Conservation (phyloP, 495 filamentous ascomycete species). For the Glonium stellatum region DNA sequence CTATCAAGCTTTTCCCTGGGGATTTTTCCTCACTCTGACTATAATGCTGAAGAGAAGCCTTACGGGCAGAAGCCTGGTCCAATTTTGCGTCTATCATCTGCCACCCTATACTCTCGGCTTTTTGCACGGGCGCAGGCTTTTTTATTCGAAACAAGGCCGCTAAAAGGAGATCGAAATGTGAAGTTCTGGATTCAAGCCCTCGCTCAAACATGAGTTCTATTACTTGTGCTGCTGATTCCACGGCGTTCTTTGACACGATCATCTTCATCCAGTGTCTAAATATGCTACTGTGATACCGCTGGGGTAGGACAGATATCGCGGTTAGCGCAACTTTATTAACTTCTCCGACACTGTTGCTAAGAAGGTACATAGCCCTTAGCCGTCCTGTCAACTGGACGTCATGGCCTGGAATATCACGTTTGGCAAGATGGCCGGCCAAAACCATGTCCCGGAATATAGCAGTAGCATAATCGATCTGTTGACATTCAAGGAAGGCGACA, state of each 20-base stretch:
- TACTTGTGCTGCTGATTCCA: conserved; percentile 13
- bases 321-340: conserved; percentile 17
- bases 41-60: neutral
- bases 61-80: neutral
- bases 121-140: conserved; percentile 1
- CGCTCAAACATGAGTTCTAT: conserved; percentile 25
- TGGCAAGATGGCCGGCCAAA: conserved; percentile 5
- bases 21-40: neutral
- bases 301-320: conserved; percentile 12
- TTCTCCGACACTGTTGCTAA: conserved; percentile 14
- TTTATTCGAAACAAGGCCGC: conserved; percentile 14
- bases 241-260: conserved; percentile 6
- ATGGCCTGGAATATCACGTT: neutral
- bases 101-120: conserved; percentile 24
- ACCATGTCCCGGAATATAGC: conserved; percentile 22
- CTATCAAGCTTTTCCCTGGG: neutral
- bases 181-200: conserved; percentile 13
- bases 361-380: conserved; percentile 15
- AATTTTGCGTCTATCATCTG: conserved; percentile 15
- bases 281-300: conserved; percentile 12
- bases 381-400: conserved; percentile 7
- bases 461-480: conserved; percentile 10
- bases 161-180: conserved; percentile 24
- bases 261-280: conserved; percentile 21
- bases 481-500: conserved; percentile 18